Percentiles rank a stretch among this genome's conserved stretches.
These are phyloP conservation scores for Plantago ovata DNA, from an alignment of 257 asterid genomes.

Conservation along the genomic window DNA sequence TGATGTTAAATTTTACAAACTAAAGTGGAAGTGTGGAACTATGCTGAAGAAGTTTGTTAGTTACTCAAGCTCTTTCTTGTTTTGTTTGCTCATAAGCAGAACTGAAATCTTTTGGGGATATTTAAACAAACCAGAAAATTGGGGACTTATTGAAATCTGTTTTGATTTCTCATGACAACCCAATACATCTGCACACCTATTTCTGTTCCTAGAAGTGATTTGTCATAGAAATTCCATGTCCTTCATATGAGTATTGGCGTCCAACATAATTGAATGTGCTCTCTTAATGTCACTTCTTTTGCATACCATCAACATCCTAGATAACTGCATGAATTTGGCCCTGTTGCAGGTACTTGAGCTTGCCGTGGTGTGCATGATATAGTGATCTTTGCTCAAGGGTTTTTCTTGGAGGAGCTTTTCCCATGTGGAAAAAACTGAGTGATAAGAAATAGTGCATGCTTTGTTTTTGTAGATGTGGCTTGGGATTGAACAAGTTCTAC, in stretches of 20 bases:
- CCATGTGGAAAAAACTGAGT: conserved; percentile 14
- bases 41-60: neutral
- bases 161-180: too few relatives aligned
- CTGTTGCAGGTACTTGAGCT: conserved; percentile 71
- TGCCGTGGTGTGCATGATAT: conserved; percentile 29
- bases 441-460: conserved; percentile 20
- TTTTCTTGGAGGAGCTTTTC: conserved; percentile 29
- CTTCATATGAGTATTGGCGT: neutral
- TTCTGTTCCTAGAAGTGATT: conserved; percentile 24
- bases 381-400: conserved; percentile 32
- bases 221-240: conserved; percentile 21
- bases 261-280: neutral
- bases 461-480: conserved; percentile 21
- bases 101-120: too few relatives aligned
- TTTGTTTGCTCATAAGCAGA: too few relatives aligned
- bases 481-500: neutral
- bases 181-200: neutral
- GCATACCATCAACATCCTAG: neutral
- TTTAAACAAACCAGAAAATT: too few relatives aligned
- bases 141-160: too few relatives aligned
- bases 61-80: too few relatives aligned
- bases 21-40: conserved; percentile 9
- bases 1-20: conserved; percentile 7
- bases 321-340: conserved; percentile 11
- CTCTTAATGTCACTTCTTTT: conserved; percentile 5